A percentile compares a stretch with the other conserved stretches of the same genome.
These are phyloP conservation scores for Fusarium newnesense DNA, from an alignment of 2,329 filamentous ascomycete genomes.

Conservation along the genomic window DNA sequence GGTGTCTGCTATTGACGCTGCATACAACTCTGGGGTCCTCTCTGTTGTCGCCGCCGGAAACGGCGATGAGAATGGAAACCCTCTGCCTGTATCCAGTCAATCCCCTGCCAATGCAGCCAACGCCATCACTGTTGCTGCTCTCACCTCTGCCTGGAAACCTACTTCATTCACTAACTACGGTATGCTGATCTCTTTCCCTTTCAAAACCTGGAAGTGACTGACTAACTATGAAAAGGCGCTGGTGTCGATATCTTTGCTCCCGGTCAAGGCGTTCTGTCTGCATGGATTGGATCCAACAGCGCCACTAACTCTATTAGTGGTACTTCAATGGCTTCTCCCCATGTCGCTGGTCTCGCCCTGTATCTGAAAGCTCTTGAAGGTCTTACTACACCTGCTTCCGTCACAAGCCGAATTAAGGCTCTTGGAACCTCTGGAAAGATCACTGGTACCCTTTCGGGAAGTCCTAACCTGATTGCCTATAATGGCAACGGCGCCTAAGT, in stretches of 20 bases:
- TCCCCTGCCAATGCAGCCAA: not conserved
- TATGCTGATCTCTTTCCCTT: not conserved
- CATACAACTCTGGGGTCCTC: not conserved
- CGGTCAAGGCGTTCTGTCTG: not conserved
- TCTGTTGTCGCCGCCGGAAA: not conserved
- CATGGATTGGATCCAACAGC: not conserved
- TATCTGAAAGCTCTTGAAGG: not conserved
- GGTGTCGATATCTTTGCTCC: not conserved
- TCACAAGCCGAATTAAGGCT: not conserved
- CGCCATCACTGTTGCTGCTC: not conserved
- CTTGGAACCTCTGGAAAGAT: not conserved
- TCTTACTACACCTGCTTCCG: not conserved
- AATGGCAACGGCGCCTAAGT: not conserved
- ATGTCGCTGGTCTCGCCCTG: not conserved
- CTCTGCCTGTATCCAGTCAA: not conserved
- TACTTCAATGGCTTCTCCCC: not conserved
- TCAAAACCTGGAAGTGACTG: rapidly evolving
- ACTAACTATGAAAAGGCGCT: not conserved
- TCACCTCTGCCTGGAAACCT: not conserved
- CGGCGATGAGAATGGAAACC: not conserved
- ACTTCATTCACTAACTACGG: not conserved
- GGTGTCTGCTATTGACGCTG: not conserved
- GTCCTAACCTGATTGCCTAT: not conserved
- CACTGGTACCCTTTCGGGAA: not conserved
- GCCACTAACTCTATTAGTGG: not conserved